phyloP scores from a whole-genome alignment of 495 filamentous ascomycete genomes.

The Neurospora sp. region DNA sequence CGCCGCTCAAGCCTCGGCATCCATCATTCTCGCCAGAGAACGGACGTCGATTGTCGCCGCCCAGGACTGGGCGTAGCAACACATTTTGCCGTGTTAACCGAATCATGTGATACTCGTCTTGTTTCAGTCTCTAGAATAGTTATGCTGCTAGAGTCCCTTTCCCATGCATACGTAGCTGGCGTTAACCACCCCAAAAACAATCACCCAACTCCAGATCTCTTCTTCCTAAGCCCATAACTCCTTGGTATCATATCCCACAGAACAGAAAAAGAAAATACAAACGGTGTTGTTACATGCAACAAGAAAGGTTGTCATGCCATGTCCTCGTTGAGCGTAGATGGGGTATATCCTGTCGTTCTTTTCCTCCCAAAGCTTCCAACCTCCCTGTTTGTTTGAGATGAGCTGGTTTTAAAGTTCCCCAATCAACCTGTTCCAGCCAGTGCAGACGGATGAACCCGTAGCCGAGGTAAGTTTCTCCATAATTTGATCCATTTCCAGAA shows the following conservation, averaged over 20 bases:
- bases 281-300: neutral
- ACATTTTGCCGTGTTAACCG: neutral
- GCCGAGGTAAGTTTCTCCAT: neutral
- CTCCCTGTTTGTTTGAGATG: neutral
- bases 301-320: neutral
- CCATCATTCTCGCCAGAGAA: neutral
- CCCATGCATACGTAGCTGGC: neutral
- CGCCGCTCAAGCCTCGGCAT: neutral
- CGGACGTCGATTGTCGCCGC: neutral
- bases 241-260: neutral
- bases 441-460: neutral
- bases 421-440: slow-evolving; percentile 16
- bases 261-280: neutral
- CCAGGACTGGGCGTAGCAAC: neutral
- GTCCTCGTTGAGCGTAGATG: neutral
- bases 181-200: neutral
- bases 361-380: neutral
- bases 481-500: neutral
- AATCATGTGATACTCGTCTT: neutral
- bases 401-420: neutral
- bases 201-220: neutral
- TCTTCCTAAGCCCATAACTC: neutral
- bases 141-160: neutral
- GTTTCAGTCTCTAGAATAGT: neutral
- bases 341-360: neutral